Conservation (phyloP, 1,284 basidiomycete genomes). For the Rhizoctonia solani region DNA sequence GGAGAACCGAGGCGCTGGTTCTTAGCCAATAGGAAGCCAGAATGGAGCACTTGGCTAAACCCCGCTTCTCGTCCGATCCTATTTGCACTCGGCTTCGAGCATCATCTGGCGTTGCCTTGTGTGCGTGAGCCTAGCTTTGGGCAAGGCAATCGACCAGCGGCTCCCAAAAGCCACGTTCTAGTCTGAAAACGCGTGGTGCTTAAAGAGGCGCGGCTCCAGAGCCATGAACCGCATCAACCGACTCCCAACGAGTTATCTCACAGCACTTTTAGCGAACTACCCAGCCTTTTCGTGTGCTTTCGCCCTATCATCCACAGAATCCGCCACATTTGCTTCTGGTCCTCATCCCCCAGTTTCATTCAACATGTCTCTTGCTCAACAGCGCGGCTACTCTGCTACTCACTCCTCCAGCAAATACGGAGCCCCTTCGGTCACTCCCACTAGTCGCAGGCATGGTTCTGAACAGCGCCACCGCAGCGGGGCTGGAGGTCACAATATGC, state of each 20-base stretch:
- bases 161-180: conserved; percentile 18
- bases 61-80: conserved; percentile 28
- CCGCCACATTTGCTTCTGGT: not conserved
- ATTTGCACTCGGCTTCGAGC: conserved; percentile 30
- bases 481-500: not conserved
- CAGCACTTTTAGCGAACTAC: not conserved
- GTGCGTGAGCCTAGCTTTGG: conserved; percentile 10
- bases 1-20: not conserved
- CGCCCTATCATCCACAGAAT: conserved; percentile 11
- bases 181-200: conserved; percentile 11
- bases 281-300: conserved; percentile 1
- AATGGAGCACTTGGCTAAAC: conserved; percentile 15
- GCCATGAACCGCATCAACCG: conserved; percentile 13
- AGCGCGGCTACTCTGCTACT: conserved; percentile 4
- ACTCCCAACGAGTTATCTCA: conserved; percentile 7
- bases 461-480: not conserved
- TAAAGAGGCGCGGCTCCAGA: conserved; percentile 27
- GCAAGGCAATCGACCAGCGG: not conserved
- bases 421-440: conserved; percentile 20
- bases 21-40: not conserved
- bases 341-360: not conserved
- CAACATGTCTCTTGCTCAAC: conserved; percentile 20
- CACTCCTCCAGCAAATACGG: conserved; percentile 21
- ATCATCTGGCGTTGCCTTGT: conserved; percentile 34
- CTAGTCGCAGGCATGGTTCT: conserved; percentile 1